These are phyloP conservation scores for Globisporangium paddicum DNA, from an alignment of 352 stramenopile species.

Conservation along the genomic window DNA sequence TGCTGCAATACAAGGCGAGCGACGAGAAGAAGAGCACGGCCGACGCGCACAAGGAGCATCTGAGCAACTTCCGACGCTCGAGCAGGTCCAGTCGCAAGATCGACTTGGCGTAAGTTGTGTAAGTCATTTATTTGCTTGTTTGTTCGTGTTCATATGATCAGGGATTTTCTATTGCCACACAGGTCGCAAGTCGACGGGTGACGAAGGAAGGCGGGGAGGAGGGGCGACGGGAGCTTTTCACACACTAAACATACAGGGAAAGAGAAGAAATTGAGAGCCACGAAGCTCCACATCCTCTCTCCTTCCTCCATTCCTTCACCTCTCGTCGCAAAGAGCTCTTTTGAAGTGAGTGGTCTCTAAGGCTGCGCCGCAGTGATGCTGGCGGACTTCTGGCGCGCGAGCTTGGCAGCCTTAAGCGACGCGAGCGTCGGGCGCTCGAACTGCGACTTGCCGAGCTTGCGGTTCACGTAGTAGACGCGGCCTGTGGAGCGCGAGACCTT, in stretches of 20 bases:
- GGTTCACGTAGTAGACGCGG: slow-evolving; percentile 88
- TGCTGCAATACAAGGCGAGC: slow-evolving; percentile 28
- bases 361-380: slow-evolving; percentile 4
- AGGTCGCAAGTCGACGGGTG: no score
- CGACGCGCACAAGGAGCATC: slow-evolving; percentile 34
- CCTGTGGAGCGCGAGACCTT: slow-evolving; percentile 85
- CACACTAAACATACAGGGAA: slow-evolving; percentile 2
- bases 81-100: slow-evolving; percentile 8
- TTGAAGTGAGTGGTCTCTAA: slow-evolving; percentile 3
- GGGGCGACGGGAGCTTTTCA: slow-evolving; percentile 3
- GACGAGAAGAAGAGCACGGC: slow-evolving; percentile 34
- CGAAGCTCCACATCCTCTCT: not conserved
- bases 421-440: slow-evolving; percentile 82
- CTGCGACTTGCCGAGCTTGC: slow-evolving; percentile 83
- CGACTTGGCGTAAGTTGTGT: not conserved
- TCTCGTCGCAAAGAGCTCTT: not conserved
- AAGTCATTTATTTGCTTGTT: not conserved
- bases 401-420: slow-evolving; percentile 80
- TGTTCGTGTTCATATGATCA: slow-evolving; percentile 6
- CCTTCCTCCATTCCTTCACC: not conserved
- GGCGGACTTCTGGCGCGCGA: slow-evolving; percentile 60
- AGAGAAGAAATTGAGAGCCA: slow-evolving; percentile 3
- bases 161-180: slow-evolving; percentile 6
- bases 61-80: slow-evolving; percentile 18
- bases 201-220: not conserved